Conservation (phyloP, 345 rosid genomes). For the Brassica rapa region DNA sequence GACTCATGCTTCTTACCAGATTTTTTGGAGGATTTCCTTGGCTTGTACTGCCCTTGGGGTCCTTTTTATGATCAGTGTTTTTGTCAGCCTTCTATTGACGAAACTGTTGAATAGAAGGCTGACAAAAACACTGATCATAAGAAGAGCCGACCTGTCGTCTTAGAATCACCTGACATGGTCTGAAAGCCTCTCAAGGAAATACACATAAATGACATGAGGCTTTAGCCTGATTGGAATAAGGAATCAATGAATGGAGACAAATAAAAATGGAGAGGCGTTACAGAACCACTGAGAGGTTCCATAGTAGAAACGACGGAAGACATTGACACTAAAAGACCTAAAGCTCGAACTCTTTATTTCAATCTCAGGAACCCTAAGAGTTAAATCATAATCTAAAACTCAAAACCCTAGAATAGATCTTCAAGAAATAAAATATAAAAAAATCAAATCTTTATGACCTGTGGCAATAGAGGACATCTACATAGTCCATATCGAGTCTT, state of each 20-base stretch:
- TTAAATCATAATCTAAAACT: not conserved
- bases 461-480: conserved; percentile 87
- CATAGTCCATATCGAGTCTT: conserved; percentile 90
- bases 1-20: conserved; percentile 57
- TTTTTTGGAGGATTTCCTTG: conserved; percentile 73
- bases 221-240: not conserved
- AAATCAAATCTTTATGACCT: conserved; percentile 36
- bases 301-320: not conserved
- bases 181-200: not conserved
- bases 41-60: conserved; percentile 68
- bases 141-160: conserved; percentile 49
- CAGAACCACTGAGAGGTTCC: not conserved
- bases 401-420: not conserved
- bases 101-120: conserved; percentile 77
- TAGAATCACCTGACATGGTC: conserved; percentile 23
- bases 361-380: too few species aligned
- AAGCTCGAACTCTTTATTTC: too few species aligned
- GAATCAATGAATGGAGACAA: not conserved
- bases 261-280: not conserved
- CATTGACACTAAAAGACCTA: too few species aligned
- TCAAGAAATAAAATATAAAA: not conserved
- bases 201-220: not conserved
- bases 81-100: conserved; percentile 88
- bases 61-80: conserved; percentile 40
- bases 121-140: conserved; percentile 6